phyloP scores from a whole-genome alignment of 441 rosid species.

The Syzygium malaccense region DNA sequence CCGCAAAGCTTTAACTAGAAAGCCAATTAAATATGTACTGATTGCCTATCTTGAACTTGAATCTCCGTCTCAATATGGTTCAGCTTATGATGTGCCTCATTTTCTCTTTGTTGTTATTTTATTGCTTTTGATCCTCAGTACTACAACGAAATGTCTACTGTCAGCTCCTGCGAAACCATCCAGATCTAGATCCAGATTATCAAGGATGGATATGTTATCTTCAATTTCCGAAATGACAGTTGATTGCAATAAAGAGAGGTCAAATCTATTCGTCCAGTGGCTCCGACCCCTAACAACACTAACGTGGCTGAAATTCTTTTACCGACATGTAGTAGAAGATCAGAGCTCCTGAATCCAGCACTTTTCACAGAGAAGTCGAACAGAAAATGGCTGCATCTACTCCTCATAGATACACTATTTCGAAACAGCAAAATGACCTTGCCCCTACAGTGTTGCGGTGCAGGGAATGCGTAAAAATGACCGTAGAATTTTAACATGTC shows the following conservation, averaged over 20 bases:
- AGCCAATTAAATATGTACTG: slow-evolving; percentile 31
- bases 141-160: slow-evolving; percentile 51
- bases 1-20: slow-evolving; percentile 46
- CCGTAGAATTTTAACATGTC: not conserved
- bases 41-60: not conserved
- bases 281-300: slow-evolving; percentile 25
- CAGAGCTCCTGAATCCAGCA: slow-evolving; percentile 8
- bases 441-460: slow-evolving; percentile 6
- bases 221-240: slow-evolving; percentile 50
- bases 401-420: slow-evolving; percentile 14
- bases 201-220: slow-evolving; percentile 69
- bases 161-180: slow-evolving; percentile 83
- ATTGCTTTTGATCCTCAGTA: slow-evolving; percentile 19
- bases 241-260: slow-evolving; percentile 31
- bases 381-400: slow-evolving; percentile 9
- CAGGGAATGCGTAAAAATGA: slow-evolving; percentile 14
- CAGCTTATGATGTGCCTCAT: not conserved
- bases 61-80: not conserved
- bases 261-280: slow-evolving; percentile 17
- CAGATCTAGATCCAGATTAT: slow-evolving; percentile 32
- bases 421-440: slow-evolving; percentile 17
- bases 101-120: not conserved
- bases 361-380: slow-evolving; percentile 6
- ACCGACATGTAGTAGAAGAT: slow-evolving; percentile 12
- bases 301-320: not conserved